A percentile compares a stretch with the other conserved stretches of the same genome.
phyloP scores from a whole-genome alignment of 2,329 filamentous ascomycete species.

The Pseudopyrenochaeta lycopersici region DNA sequence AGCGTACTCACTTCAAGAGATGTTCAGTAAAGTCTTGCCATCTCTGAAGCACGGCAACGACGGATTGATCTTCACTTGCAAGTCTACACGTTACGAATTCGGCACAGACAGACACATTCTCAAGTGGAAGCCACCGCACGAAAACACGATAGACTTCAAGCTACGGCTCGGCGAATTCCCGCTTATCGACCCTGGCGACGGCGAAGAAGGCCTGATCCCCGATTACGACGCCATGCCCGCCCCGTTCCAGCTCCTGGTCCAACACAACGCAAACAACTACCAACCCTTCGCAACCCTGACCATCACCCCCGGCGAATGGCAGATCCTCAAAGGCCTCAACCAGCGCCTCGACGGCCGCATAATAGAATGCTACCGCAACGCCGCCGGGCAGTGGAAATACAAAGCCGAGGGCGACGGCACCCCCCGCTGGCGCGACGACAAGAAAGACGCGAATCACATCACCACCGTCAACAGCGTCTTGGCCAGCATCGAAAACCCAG shows the following conservation, averaged over 20 bases:
- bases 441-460: constrained; percentile 88
- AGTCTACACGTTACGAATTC: constrained; percentile 82
- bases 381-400: constrained; percentile 79
- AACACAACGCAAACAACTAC: constrained; percentile 71
- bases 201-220: constrained; percentile 69
- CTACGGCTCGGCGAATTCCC: constrained; percentile 79
- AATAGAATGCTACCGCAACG: constrained; percentile 88
- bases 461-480: constrained; percentile 85
- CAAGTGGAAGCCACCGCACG: constrained; percentile 96
- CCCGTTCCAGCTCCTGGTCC: constrained; percentile 74
- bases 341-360: constrained; percentile 86
- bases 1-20: constrained; percentile 77
- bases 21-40: constrained; percentile 88
- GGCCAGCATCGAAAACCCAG: constrained; percentile 86
- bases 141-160: constrained; percentile 95
- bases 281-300: constrained; percentile 70
- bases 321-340: constrained; percentile 74
- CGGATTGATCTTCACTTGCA: constrained; percentile 97
- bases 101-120: constrained; percentile 94
- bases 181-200: constrained; percentile 72
- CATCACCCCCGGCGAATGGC: constrained; percentile 83
- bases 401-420: constrained; percentile 57
- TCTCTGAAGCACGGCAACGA: constrained; percentile 92
- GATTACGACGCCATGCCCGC: constrained; percentile 84
- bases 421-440: constrained; percentile 91